Base-by-base conservation (phyloP, 1,284 basidiomycete species). In the Athelia sp. region DNA sequence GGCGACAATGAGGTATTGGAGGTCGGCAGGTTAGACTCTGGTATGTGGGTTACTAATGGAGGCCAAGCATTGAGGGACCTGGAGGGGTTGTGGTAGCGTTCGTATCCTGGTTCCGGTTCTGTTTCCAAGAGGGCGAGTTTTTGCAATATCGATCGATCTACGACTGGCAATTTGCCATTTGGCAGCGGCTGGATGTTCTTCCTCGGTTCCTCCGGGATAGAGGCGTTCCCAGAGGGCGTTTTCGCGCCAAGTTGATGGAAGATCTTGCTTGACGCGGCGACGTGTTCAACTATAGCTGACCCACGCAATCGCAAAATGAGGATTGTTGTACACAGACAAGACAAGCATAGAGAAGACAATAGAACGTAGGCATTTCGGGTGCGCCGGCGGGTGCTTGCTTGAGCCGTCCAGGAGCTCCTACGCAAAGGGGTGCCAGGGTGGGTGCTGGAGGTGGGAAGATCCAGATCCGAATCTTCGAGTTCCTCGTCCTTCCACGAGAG, bases 21-120 rank as follows among this genome's bases (percentile, higher is more conserved):
- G 38, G 8, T 21, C n/a, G 32, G 17, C n/a, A n/a, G 44, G 13
- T 43, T 42, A 34, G 55, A 46, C 43, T 66, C 65, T 3, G 68
- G 69, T 32, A 70, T 57, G 2, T 57, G 55, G 13, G 66, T 66
- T 13, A 70, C 64, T 9, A 62, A 43, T 14, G 66, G 68, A 4
- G 66, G 66, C 60, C 67, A 62, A 26, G 36, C 46, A 14, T 13
- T 51, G 21, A 42, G 53, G 48, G 34, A 32, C 44, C 21, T 32
- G 50, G 42, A 14, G 50, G 45, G 18, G 45, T 60, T 57, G 18
- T 59, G 56, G 13, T 29, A 13, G 13, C 4, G 6, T 29, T 29
- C 26, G 26, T 29, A 13, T 29, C 26, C 26, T 11, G 57, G 55
- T 43, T 57, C 56, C 45, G 55, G 54, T 43, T 53, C 52, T 15